Evolutionary conservation across 2,329 filamentous ascomycete species (phyloP), one percentile per base, ranked within the genome.

Genomic region (Parastagonospora nodorum): DNA sequence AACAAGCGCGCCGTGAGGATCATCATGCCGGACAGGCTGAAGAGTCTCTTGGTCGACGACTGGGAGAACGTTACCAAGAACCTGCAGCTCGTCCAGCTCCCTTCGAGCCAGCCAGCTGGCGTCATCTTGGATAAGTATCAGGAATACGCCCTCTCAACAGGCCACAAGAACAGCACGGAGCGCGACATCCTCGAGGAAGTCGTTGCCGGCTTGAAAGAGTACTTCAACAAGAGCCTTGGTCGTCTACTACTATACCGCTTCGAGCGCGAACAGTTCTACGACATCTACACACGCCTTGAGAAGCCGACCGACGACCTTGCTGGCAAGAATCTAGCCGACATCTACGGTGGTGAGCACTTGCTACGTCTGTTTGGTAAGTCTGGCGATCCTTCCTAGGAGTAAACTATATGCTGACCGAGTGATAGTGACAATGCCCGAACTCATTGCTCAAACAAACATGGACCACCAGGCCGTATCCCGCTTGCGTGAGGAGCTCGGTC

Each of bases 11-110:
- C 91, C 14, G 88, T 99, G 66, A 90, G 91, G 64, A 83, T 99
- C 36, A 82, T 87, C 42, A 86, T 97, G 58, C 92, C 94, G 0
- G 94, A 97, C 69, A 85, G 89, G 59, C 82, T 99, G 60, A 97
- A 97, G 78, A 90, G 89, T 12, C 83, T 96, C 56, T 84, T 99
- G 2, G 94, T 99, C 16, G 94, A 99, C 71, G 94, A 99, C 73
- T 99, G 94, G 94, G 94, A 99, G 74, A 96, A 97, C 65, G 87
- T 99, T 55, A 99, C 94, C 49, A 97, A 97, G 77, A 94, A 95
- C 70, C 85, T 91, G 62, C 90, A 93, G 69, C 85, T 97, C 4
- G 90, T 97, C 29, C 87, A 90, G 1, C 80, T 99, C 12, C 94
- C 94, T 0, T 87, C 91, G 40, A 80, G 82, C 27, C 84, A 88